These are phyloP conservation scores for Ceratobasidium theobromae DNA, from an alignment of 1,284 basidiomycete genomes.

Conservation along the genomic window DNA sequence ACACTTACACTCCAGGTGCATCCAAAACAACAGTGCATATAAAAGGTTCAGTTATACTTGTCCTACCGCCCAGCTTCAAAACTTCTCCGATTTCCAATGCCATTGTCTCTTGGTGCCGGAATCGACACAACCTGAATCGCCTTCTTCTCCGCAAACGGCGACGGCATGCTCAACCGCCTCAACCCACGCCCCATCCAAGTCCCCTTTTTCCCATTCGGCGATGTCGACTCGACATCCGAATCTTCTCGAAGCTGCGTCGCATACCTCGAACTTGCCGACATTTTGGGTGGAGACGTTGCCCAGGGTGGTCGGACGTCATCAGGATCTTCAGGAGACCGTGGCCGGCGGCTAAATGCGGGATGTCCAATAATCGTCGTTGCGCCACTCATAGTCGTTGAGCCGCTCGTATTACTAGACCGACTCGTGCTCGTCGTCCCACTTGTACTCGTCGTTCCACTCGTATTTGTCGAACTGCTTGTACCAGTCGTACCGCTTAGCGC, in stretches of 20 bases:
- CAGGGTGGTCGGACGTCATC: slow-evolving; percentile 22
- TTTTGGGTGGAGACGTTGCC: slow-evolving; percentile 42
- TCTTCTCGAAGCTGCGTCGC: slow-evolving; percentile 36
- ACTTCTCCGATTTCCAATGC: slow-evolving; percentile 18
- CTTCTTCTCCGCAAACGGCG: slow-evolving; percentile 26
- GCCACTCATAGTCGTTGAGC: slow-evolving; percentile 3
- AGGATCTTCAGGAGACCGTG: slow-evolving; percentile 18
- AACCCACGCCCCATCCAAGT: slow-evolving; percentile 53
- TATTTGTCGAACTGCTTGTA: neutral
- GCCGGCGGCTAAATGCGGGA: slow-evolving; percentile 22
- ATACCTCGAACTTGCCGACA: slow-evolving; percentile 44
- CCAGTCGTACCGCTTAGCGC: slow-evolving; percentile 30
- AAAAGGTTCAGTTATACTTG: too few species aligned
- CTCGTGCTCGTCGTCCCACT: slow-evolving; percentile 33
- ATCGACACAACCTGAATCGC: slow-evolving; percentile 28
- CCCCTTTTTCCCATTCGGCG: slow-evolving; percentile 55
- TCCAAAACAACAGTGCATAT: too few species aligned
- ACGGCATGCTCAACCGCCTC: slow-evolving; percentile 71
- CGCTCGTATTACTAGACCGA: neutral
- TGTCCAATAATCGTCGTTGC: slow-evolving; percentile 4
- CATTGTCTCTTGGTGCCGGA: slow-evolving; percentile 2
- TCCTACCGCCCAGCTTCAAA: slow-evolving; percentile 19
- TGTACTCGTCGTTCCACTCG: slow-evolving; percentile 34
- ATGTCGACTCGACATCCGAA: slow-evolving; percentile 41
- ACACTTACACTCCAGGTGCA: too few species aligned